A percentile compares a stretch with the other conserved stretches of the same genome.
These are phyloP conservation scores for Neurospora sublineolata DNA, from an alignment of 495 filamentous ascomycete species.

Conservation along the genomic window DNA sequence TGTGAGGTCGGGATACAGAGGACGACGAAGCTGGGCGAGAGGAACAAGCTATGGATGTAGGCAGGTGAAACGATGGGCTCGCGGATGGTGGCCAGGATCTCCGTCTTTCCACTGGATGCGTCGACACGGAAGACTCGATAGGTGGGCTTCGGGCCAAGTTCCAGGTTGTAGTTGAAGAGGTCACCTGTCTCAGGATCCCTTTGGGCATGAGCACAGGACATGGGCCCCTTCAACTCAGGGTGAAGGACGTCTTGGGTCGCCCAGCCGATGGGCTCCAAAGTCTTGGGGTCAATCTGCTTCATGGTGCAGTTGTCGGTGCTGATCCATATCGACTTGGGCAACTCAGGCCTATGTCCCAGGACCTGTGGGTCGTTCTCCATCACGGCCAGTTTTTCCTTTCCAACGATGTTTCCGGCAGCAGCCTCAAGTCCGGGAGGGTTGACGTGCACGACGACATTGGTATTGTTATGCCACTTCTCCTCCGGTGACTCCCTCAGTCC, in stretches of 20 bases:
- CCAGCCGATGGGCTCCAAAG: conserved; percentile 56
- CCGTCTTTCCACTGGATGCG: conserved; percentile 48
- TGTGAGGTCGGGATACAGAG: conserved; percentile 50
- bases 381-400: neutral
- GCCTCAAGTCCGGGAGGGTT: conserved; percentile 39
- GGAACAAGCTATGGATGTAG: conserved; percentile 65
- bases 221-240: conserved; percentile 50
- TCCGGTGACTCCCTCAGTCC: neutral
- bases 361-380: neutral
- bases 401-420: conserved; percentile 16
- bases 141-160: conserved; percentile 19
- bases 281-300: conserved; percentile 53
- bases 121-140: conserved; percentile 59
- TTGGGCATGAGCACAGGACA: conserved; percentile 57
- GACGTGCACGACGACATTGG: conserved; percentile 49
- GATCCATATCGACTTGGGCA: conserved; percentile 40
- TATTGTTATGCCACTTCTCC: conserved; percentile 27
- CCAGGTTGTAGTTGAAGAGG: conserved; percentile 68
- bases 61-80: conserved; percentile 35
- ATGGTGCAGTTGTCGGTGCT: conserved; percentile 48
- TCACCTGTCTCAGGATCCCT: conserved; percentile 61
- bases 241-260: conserved; percentile 48
- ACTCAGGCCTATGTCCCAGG: conserved; percentile 9
- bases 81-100: conserved; percentile 57
- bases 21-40: conserved; percentile 53